phyloP scores from a whole-genome alignment of 495 filamentous ascomycete genomes.

The Penicillium tannophilum region DNA sequence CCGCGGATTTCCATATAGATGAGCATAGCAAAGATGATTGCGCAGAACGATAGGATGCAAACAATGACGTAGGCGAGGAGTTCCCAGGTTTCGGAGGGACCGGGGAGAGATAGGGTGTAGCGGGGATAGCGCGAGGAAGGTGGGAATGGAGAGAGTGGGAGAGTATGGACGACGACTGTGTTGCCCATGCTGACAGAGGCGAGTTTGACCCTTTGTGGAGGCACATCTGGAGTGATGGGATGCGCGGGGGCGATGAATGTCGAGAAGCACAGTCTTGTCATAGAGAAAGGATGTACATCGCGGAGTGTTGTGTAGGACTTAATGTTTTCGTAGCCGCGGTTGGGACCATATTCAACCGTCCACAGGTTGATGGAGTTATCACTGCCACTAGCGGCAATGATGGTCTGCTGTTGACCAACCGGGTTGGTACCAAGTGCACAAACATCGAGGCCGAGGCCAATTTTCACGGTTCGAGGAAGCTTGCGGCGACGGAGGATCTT shows the following conservation, averaged over 20 bases:
- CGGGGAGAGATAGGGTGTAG: slow-evolving; percentile 67
- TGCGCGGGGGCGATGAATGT: slow-evolving; percentile 61
- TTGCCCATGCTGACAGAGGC: slow-evolving; percentile 85
- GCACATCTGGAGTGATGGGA: slow-evolving; percentile 44
- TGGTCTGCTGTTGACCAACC: slow-evolving; percentile 66
- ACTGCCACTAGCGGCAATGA: slow-evolving; percentile 80
- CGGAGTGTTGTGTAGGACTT: slow-evolving; percentile 63
- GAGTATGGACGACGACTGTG: slow-evolving; percentile 80
- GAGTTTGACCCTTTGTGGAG: slow-evolving; percentile 69
- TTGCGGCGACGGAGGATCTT: slow-evolving; percentile 53
- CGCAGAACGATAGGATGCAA: slow-evolving; percentile 52
- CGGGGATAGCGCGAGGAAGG: slow-evolving; percentile 54
- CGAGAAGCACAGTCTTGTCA: slow-evolving; percentile 84
- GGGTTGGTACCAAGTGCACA: slow-evolving; percentile 60
- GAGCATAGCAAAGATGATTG: slow-evolving; percentile 65
- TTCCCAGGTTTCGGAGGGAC: slow-evolving; percentile 49
- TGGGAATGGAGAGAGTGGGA: slow-evolving; percentile 66
- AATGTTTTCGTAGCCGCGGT: slow-evolving; percentile 59
- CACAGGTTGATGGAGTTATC: slow-evolving; percentile 79
- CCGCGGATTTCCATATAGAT: slow-evolving; percentile 68
- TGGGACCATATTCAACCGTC: slow-evolving; percentile 62
- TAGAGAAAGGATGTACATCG: slow-evolving; percentile 78
- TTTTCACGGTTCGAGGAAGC: slow-evolving; percentile 59
- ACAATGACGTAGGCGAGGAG: slow-evolving; percentile 49
- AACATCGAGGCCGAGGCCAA: slow-evolving; percentile 74